Evolutionary conservation across 345 rosid genomes (phyloP).

Genomic region (Cardamine chenopodiifolia): DNA sequence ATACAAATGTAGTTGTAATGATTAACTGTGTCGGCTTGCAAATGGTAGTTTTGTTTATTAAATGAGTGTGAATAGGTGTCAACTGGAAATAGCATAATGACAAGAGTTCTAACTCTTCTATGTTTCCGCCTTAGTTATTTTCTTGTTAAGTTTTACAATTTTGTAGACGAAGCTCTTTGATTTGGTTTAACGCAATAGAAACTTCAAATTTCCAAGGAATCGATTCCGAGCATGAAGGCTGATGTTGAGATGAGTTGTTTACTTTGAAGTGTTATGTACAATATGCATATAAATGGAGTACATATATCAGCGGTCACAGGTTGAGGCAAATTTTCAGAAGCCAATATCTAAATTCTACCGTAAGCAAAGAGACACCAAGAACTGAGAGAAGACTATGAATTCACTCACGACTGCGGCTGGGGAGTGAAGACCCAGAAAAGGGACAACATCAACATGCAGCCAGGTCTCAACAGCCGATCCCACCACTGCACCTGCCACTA

Average conservation of each 20-base stretch:
- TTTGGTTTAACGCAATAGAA: constrained; percentile 9
- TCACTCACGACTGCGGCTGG: constrained; percentile 89
- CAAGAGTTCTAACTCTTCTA: not conserved
- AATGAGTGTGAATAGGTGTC: not conserved
- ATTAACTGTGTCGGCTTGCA: not conserved
- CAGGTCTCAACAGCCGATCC: constrained; percentile 90
- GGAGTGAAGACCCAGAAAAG: constrained; percentile 78
- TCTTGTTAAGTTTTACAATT: not conserved
- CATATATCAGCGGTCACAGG: constrained; percentile 31
- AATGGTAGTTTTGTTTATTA: constrained; percentile 11
- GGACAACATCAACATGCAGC: constrained; percentile 96
- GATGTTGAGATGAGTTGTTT: constrained; percentile 20
- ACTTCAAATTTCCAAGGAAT: constrained; percentile 5
- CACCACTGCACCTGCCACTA: constrained; percentile 91
- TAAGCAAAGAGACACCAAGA: constrained; percentile 79
- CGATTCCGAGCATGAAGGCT: not conserved
- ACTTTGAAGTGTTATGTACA: constrained; percentile 42
- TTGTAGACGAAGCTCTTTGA: constrained; percentile 5
- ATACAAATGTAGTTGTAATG: no score
- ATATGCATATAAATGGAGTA: constrained; percentile 31
- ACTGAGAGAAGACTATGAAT: constrained; percentile 79
- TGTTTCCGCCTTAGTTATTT: not conserved
- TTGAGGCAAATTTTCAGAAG: constrained; percentile 6
- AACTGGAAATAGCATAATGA: constrained; percentile 8
- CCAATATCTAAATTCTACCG: constrained; percentile 50